Percentiles rank a stretch among this genome's conserved stretches.
These are phyloP conservation scores for Volvox reticuliferus DNA, from an alignment of 139 green algal genomes.

Conservation along the genomic window DNA sequence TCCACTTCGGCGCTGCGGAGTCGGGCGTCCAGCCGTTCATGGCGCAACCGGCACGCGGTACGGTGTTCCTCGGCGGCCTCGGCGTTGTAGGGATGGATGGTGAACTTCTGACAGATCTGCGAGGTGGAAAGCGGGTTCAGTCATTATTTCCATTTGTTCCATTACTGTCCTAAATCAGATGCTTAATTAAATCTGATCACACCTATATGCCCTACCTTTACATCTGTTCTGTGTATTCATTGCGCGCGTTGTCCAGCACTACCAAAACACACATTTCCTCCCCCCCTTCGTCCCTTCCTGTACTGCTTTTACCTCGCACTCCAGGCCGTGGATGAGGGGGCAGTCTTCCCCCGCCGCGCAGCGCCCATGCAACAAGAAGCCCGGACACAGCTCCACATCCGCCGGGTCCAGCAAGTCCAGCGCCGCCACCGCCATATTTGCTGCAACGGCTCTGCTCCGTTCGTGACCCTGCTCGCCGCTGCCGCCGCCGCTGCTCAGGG, in stretches of 20 bases:
- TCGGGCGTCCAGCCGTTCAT: constrained; percentile 64
- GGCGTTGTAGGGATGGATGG: constrained; percentile 74
- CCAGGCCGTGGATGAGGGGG: constrained; percentile 70
- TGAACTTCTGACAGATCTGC: constrained; percentile 59
- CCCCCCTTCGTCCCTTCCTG: not conserved
- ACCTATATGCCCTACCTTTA: not conserved
- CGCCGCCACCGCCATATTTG: not conserved
- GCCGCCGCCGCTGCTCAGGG: too few species aligned
- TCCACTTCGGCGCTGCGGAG: constrained; percentile 65
- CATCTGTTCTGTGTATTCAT: not conserved
- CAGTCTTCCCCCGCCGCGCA: constrained; percentile 68
- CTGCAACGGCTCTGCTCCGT: not conserved
- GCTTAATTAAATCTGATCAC: not conserved
- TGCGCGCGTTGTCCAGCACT: not conserved
- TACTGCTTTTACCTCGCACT: constrained; percentile 65
- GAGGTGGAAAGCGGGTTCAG: not conserved
- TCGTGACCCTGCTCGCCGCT: not conserved
- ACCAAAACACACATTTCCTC: not conserved
- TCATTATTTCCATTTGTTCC: not conserved
- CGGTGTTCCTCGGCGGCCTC: constrained; percentile 60
- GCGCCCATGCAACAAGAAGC: constrained; percentile 59
- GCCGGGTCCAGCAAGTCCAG: not conserved
- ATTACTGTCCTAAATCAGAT: not conserved
- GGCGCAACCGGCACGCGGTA: constrained; percentile 63
- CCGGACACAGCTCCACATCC: constrained; percentile 67